These are phyloP conservation scores for Erysiphe pulchra DNA, from an alignment of 2,329 filamentous ascomycete species.

Conservation along the genomic window DNA sequence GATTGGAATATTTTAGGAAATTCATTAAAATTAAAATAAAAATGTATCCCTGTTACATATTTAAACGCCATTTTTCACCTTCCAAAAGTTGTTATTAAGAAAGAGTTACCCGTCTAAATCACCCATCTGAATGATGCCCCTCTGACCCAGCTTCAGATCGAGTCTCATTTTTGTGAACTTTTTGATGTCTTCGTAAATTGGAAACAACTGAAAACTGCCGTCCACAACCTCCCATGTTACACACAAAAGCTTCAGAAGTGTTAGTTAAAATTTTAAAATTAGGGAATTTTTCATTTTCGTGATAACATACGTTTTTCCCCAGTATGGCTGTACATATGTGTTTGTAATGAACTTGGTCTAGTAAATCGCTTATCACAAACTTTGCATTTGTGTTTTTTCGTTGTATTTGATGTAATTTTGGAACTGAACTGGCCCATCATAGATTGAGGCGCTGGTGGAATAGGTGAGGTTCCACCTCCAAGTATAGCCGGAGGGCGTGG, in stretches of 20 bases:
- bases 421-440: conserved; percentile 99
- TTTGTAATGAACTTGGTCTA: conserved; percentile 77
- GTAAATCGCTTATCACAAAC: conserved; percentile 97
- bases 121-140: conserved; percentile 28
- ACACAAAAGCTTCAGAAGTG: conserved; percentile 48
- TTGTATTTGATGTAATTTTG: conserved; percentile 80
- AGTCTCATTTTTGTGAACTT: conserved; percentile 69
- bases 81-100: too few relatives aligned
- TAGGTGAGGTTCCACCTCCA: conserved; percentile 33
- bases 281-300: background rate
- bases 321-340: conserved; percentile 96
- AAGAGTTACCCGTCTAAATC: background rate
- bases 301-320: conserved; percentile 62
- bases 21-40: too few relatives aligned
- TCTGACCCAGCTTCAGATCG: conserved; percentile 37
- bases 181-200: conserved; percentile 79
- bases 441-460: conserved; percentile 52
- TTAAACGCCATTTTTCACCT: too few relatives aligned
- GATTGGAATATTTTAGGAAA: too few relatives aligned
- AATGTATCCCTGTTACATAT: too few relatives aligned
- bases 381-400: conserved; percentile 99
- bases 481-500: conserved; percentile 48
- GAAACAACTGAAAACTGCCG: conserved; percentile 94
- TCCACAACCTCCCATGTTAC: conserved; percentile 82
- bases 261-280: conserved; percentile 1